Percentiles rank a stretch among this genome's conserved stretches.
Conservation (phyloP, 768 basidiomycete species). For the Mycena alexandri region DNA sequence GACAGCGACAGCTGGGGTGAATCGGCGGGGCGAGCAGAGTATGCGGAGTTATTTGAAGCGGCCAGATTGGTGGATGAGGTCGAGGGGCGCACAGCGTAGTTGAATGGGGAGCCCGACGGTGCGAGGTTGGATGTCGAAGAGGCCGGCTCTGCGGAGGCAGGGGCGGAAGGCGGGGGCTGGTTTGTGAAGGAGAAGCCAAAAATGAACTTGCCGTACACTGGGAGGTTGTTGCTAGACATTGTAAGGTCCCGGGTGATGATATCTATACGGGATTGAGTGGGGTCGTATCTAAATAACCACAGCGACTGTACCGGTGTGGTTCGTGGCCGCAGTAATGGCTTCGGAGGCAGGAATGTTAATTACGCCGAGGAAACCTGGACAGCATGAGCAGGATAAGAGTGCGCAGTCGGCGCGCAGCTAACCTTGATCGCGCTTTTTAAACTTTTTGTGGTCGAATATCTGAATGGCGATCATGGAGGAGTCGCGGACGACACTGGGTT, state of each 20-base stretch:
- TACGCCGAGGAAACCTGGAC: conserved; percentile 68
- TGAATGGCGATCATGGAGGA: conserved; percentile 86
- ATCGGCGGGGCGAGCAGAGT: conserved; percentile 16
- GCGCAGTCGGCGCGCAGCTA: conserved; percentile 44
- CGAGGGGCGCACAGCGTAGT: conserved; percentile 36
- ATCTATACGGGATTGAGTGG: conserved; percentile 54
- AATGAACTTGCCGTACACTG: conserved; percentile 87
- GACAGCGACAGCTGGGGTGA: conserved; percentile 25
- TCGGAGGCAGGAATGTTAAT: conserved; percentile 68
- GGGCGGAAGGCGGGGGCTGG: conserved; percentile 45
- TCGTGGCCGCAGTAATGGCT: conserved; percentile 62
- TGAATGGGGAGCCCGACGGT: conserved; percentile 24
- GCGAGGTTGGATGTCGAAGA: conserved; percentile 35
- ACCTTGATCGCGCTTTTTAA: conserved; percentile 89
- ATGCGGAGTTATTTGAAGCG: conserved; percentile 13
- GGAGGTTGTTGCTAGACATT: conserved; percentile 79
- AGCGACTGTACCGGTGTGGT: conserved; percentile 56
- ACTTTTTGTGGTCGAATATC: conserved; percentile 92
- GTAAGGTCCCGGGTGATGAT: conserved; percentile 82
- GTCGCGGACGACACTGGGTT: conserved; percentile 72
- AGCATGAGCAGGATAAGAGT: conserved; percentile 41
- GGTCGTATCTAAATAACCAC: conserved; percentile 32
- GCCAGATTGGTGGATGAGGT: conserved; percentile 22
- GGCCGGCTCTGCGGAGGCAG: conserved; percentile 38
- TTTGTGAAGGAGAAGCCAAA: conserved; percentile 67